These are phyloP conservation scores for Paramarasmius palmivorus DNA, from an alignment of 1,284 basidiomycete species.

Conservation along the genomic window DNA sequence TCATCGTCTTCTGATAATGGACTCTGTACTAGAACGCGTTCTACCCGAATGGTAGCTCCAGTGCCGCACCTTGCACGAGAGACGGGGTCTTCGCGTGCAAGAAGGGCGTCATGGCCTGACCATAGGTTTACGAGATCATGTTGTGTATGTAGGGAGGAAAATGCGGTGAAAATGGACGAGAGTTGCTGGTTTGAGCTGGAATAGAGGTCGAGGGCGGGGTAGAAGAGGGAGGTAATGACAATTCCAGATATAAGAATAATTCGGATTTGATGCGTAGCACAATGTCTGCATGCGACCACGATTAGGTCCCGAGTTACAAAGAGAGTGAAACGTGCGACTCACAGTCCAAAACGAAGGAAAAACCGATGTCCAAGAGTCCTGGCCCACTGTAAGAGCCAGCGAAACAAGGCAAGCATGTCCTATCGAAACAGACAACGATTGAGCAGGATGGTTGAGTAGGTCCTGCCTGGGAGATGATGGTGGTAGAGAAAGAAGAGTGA, in stretches of 20 bases:
- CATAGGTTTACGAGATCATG: conserved; percentile 71
- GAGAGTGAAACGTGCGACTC: conserved; percentile 36
- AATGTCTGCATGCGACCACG: conserved; percentile 53
- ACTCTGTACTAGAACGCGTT: conserved; percentile 72
- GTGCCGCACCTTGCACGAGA: conserved; percentile 71
- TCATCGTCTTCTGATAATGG: conserved; percentile 46
- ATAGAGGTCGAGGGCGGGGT: conserved; percentile 87
- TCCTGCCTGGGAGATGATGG: not conserved
- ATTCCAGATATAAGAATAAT: conserved; percentile 92
- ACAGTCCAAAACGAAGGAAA: conserved; percentile 77
- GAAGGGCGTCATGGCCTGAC: conserved; percentile 61
- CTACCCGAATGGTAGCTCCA: conserved; percentile 75
- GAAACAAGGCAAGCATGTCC: conserved; percentile 21
- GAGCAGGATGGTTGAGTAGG: not conserved
- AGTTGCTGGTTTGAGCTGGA: conserved; percentile 68
- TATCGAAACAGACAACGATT: not conserved
- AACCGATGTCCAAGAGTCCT: conserved; percentile 47
- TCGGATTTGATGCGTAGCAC: conserved; percentile 89
- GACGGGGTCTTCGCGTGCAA: conserved; percentile 67
- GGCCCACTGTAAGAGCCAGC: conserved; percentile 35
- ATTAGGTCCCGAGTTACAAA: too few species aligned
- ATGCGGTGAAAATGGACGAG: conserved; percentile 63
- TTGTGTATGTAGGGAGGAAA: conserved; percentile 54
- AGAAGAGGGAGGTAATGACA: conserved; percentile 95
- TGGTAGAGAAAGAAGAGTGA: not conserved